Percentiles rank a stretch among this genome's conserved stretches.
Conservation (phyloP, 1,284 basidiomycete species). For the Austropuccinia psidii region DNA sequence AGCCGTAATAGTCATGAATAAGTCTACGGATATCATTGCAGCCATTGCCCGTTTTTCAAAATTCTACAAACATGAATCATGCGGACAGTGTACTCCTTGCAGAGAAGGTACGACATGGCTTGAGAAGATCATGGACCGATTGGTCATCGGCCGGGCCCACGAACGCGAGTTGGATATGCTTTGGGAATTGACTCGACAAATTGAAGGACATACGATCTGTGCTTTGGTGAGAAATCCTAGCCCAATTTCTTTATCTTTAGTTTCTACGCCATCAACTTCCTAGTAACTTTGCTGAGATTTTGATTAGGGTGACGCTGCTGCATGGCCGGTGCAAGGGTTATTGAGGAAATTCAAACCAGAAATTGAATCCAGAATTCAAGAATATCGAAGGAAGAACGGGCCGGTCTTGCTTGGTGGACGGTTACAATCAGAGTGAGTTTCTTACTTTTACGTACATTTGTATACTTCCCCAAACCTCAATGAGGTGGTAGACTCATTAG, state of each 20-base stretch:
- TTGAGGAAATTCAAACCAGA: constrained; percentile 95
- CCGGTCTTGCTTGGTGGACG: constrained; percentile 81
- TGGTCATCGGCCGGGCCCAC: constrained; percentile 80
- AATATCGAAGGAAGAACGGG: constrained; percentile 71
- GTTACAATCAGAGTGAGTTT: constrained; percentile 56
- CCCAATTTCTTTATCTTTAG: not conserved
- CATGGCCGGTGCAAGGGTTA: constrained; percentile 93
- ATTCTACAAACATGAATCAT: constrained; percentile 98
- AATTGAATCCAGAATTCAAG: constrained; percentile 75
- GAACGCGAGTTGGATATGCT: constrained; percentile 95
- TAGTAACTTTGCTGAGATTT: not conserved
- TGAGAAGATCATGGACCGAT: constrained; percentile 96
- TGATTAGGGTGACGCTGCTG: constrained; percentile 73
- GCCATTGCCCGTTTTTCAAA: constrained; percentile 89
- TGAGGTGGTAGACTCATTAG: too few relatives aligned
- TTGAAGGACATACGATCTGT: constrained; percentile 79
- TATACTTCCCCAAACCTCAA: not conserved
- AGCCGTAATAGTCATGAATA: constrained; percentile 98
- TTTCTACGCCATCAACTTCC: not conserved
- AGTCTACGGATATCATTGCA: constrained; percentile 83
- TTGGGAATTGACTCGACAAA: constrained; percentile 77
- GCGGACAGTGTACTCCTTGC: constrained; percentile 96
- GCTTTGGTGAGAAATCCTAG: constrained; percentile 54
- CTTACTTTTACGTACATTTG: not conserved
- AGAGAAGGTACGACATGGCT: constrained; percentile 74